Evolutionary conservation across 116 monocot genomes (phyloP).

Genomic region (Zostera marina): DNA sequence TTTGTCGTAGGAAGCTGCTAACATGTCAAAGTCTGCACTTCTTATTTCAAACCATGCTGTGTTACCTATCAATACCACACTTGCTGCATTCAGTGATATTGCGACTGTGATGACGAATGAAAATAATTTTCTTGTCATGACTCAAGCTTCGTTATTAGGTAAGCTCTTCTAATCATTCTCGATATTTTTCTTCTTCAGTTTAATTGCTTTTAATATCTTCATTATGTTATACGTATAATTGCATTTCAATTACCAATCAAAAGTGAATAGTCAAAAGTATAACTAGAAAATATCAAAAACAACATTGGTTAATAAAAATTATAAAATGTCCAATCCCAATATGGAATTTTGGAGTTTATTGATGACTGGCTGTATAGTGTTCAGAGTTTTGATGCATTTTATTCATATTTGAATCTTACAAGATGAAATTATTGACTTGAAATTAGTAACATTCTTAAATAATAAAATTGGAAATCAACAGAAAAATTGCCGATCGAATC

Average conservation of each 20-base stretch:
- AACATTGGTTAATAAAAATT: too few relatives aligned
- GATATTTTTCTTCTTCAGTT: neutral
- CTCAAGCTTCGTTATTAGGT: conserved; percentile 16
- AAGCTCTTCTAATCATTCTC: neutral
- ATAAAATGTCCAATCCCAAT: too few relatives aligned
- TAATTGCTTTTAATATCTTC: too few relatives aligned
- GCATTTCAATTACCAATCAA: too few relatives aligned
- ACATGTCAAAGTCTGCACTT: conserved; percentile 12
- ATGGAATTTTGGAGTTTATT: too few relatives aligned
- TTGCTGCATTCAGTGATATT: conserved; percentile 8
- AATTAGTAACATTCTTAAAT: neutral
- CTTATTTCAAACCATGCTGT: conserved; percentile 9
- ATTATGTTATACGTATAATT: too few relatives aligned
- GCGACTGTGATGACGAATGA: conserved; percentile 5
- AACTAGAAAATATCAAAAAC: too few relatives aligned
- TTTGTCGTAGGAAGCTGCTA: conserved; percentile 1
- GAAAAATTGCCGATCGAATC: conserved; percentile 36
- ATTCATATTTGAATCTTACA: too few relatives aligned
- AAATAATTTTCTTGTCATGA: conserved; percentile 15
- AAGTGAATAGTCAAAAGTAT: too few relatives aligned
- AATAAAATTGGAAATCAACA: conserved; percentile 5
- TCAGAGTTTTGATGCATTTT: too few relatives aligned
- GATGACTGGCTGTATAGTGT: too few relatives aligned
- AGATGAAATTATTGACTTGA: too few relatives aligned
- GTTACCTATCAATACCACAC: conserved; percentile 6